A percentile compares a stretch with the other conserved stretches of the same genome.
Evolutionary conservation across 495 filamentous ascomycete genomes (phyloP).

Genomic region (Lineolata rhizophorae): DNA sequence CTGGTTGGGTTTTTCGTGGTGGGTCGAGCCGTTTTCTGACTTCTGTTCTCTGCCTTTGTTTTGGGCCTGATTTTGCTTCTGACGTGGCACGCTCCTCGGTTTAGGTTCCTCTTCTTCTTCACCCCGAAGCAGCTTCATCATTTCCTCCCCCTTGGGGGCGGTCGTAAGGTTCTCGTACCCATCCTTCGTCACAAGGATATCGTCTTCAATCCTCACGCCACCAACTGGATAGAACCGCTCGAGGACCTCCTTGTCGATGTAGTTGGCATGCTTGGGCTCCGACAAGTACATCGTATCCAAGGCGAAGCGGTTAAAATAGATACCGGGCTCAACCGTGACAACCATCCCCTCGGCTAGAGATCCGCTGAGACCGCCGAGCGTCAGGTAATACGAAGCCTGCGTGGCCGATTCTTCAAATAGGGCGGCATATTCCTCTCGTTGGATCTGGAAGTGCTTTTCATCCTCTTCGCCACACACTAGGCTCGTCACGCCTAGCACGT

Average conservation of each 20-base stretch:
- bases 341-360: slow-evolving; percentile 54
- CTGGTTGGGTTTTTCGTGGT: too few relatives aligned
- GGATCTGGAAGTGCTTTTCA: too few relatives aligned
- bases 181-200: slow-evolving; percentile 45
- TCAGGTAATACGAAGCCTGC: slow-evolving; percentile 4
- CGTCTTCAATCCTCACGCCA: slow-evolving; percentile 83
- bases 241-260: slow-evolving; percentile 52
- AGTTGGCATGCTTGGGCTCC: slow-evolving; percentile 35
- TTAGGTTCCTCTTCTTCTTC: too few relatives aligned
- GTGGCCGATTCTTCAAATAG: background rate
- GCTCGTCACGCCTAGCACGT: slow-evolving; percentile 25
- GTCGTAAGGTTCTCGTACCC: slow-evolving; percentile 71
- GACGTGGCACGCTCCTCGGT: too few relatives aligned
- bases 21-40: too few relatives aligned
- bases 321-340: slow-evolving; percentile 72
- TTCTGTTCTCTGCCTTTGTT: too few relatives aligned
- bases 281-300: slow-evolving; percentile 23
- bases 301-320: slow-evolving; percentile 23
- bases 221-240: slow-evolving; percentile 56
- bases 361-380: too few relatives aligned
- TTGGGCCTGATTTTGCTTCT: too few relatives aligned
- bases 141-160: slow-evolving; percentile 56
- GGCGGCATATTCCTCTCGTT: background rate
- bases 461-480: too few relatives aligned
- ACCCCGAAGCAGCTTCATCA: slow-evolving; percentile 40